Conservation (phyloP, 2,329 filamentous ascomycete genomes). For the Aotearoamyces nothofagi region DNA sequence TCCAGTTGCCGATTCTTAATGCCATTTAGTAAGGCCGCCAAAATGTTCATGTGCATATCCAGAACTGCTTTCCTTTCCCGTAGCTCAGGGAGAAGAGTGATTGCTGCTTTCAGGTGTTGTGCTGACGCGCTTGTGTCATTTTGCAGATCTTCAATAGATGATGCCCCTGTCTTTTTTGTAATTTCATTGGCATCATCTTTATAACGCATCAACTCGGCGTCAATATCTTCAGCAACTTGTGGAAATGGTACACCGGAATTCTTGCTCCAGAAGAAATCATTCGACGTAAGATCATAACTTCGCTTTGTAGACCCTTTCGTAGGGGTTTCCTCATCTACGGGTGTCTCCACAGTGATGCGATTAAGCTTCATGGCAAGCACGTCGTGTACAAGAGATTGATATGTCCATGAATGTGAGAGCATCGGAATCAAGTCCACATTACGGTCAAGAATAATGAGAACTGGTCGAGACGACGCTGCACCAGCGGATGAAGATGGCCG, state of each 20-base stretch:
- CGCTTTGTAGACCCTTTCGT: constrained; percentile 68
- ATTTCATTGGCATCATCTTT: constrained; percentile 91
- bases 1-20: constrained; percentile 94
- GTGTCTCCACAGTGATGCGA: constrained; percentile 81
- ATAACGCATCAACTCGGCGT: constrained; percentile 83
- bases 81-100: constrained; percentile 82
- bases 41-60: constrained; percentile 98
- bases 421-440: constrained; percentile 94
- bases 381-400: constrained; percentile 73
- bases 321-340: constrained; percentile 62
- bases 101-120: constrained; percentile 89
- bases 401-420: constrained; percentile 92
- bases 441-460: constrained; percentile 84
- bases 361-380: constrained; percentile 73
- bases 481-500: constrained; percentile 39
- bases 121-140: constrained; percentile 81
- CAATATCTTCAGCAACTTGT: constrained; percentile 91
- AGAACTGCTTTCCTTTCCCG: constrained; percentile 83
- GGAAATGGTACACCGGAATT: constrained; percentile 87
- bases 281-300: constrained; percentile 76
- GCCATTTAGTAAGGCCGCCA: constrained; percentile 58
- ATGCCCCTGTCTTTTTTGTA: constrained; percentile 87
- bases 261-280: constrained; percentile 92
- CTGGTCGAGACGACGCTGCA: constrained; percentile 63
- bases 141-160: constrained; percentile 81